Conservation (phyloP, 202 grass and related monocot genomes). For the Tripidium arundinaceum region DNA sequence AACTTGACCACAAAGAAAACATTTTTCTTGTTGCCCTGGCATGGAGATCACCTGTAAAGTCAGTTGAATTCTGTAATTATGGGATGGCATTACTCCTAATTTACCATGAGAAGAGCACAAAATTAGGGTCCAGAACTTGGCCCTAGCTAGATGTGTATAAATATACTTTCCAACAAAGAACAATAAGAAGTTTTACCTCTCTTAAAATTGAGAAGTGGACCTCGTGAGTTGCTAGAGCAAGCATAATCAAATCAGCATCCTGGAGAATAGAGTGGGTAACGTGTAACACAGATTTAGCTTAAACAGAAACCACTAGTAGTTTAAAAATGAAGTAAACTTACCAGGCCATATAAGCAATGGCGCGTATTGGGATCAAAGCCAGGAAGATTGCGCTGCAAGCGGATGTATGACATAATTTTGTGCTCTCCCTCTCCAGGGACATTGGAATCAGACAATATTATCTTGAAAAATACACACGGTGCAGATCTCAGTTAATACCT, state of each 20-base stretch:
- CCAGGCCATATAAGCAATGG: slow-evolving; percentile 38
- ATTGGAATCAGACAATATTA: slow-evolving; percentile 92
- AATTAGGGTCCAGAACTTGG: neutral
- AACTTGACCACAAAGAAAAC: slow-evolving; percentile 76
- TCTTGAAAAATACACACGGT: slow-evolving; percentile 56
- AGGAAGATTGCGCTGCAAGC: slow-evolving; percentile 69
- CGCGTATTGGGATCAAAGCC: too few species aligned
- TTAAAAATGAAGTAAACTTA: slow-evolving; percentile 35
- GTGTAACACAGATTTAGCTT: neutral
- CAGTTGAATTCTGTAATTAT: slow-evolving; percentile 48
- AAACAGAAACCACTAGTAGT: neutral
- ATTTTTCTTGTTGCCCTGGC: slow-evolving; percentile 97
- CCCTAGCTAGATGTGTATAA: neutral
- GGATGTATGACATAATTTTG: slow-evolving; percentile 94
- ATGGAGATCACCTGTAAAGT: slow-evolving; percentile 85
- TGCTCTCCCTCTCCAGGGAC: slow-evolving; percentile 92
- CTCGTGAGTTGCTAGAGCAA: slow-evolving; percentile 90
- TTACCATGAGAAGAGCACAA: slow-evolving; percentile 28
- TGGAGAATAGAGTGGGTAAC: slow-evolving; percentile 27
- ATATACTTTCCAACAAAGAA: slow-evolving; percentile 3
- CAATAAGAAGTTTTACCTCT: slow-evolving; percentile 52
- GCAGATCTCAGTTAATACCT: slow-evolving; percentile 41
- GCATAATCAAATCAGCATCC: slow-evolving; percentile 97
- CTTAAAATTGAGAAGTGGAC: slow-evolving; percentile 96
- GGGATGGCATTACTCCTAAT: slow-evolving; percentile 33